Evolutionary conservation across 805 yeast genomes (phyloP), one percentile per base, ranked within the genome.

Genomic region (Saccharomyces cerevisiae): DNA sequence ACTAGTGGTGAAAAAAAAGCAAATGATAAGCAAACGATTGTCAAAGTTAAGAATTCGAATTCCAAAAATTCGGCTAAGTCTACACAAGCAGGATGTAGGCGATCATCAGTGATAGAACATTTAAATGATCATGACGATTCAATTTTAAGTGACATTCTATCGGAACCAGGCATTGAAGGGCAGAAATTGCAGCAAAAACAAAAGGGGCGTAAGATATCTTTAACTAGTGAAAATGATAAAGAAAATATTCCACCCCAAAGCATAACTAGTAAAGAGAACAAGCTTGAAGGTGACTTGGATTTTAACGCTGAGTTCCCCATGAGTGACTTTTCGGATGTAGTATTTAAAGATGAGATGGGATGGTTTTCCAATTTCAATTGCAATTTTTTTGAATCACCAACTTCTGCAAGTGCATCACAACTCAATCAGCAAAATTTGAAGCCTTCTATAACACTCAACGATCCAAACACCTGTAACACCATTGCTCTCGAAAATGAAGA

Each of bases 341-440:
- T 32, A 22, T 28, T 51, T 24, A 54, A 55, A 46, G 49, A 55
- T 36, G 64, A 58, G 30, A 46, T 63, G 48, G 59, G 60, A 24
- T 66, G 69, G 69, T 55, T 66, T 36, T 60, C 62, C 22, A 62
- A 60, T 32, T 64, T 62, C 50, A 57, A 60, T 32, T 64, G 61
- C 50, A 57, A 59, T 36, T 56, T 56, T 3, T 61, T 61, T 30
- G 55, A 54, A 41, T 53, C 63, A 17, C 59, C 62, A 13, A 41
- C 55, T n/a, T 26, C 53, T 48, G 31, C 46, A 29, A 41, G 49
- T 30, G 41, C 32, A n/a, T n/a, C 27, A 6, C 43, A 46, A 28
- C 27, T 47, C 24, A 26, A 41, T 46, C 51, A 50, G 6, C 55
- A 52, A 9, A 49, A 32, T 8, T 17, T 31, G 11, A 57, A 54